A percentile compares a stretch with the other conserved stretches of the same genome.
These are phyloP conservation scores for Penicillium janthinellum DNA, from an alignment of 2,329 filamentous ascomycete genomes.

Conservation along the genomic window DNA sequence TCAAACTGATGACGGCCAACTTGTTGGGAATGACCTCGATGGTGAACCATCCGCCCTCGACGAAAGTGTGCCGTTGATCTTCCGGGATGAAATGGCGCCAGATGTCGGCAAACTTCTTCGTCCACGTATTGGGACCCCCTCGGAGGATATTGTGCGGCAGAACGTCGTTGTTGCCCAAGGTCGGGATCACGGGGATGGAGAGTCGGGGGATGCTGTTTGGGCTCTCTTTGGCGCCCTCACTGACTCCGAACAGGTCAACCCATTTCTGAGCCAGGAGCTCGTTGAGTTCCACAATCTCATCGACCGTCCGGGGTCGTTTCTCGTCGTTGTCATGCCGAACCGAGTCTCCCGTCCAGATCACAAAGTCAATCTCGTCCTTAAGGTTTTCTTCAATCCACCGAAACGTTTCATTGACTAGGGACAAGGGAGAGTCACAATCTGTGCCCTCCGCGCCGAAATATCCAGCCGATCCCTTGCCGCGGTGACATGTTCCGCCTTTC, in stretches of 20 bases:
- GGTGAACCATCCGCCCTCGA: conserved; percentile 91
- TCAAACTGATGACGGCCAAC: conserved; percentile 88
- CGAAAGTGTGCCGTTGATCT: conserved; percentile 85
- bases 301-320: conserved; percentile 70
- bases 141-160: conserved; percentile 93
- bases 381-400: conserved; percentile 81
- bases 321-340: conserved; percentile 89
- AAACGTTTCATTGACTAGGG: conserved; percentile 85
- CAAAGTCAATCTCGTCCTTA: conserved; percentile 79
- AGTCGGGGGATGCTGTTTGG: conserved; percentile 57
- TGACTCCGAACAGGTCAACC: conserved; percentile 66
- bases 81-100: conserved; percentile 91
- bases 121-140: conserved; percentile 83
- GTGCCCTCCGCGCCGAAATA: conserved; percentile 82
- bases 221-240: conserved; percentile 45
- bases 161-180: conserved; percentile 95
- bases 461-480: conserved; percentile 74
- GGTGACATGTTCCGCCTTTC: conserved; percentile 68
- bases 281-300: conserved; percentile 79
- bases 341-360: conserved; percentile 90
- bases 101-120: conserved; percentile 72
- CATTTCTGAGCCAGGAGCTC: conserved; percentile 75
- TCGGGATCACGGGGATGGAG: conserved; percentile 80
- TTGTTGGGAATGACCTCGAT: conserved; percentile 85
- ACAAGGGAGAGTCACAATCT: conserved; percentile 81